These are phyloP conservation scores for Cephalotrichum gorgonifer DNA, from an alignment of 2,329 filamentous ascomycete species.

Conservation along the genomic window DNA sequence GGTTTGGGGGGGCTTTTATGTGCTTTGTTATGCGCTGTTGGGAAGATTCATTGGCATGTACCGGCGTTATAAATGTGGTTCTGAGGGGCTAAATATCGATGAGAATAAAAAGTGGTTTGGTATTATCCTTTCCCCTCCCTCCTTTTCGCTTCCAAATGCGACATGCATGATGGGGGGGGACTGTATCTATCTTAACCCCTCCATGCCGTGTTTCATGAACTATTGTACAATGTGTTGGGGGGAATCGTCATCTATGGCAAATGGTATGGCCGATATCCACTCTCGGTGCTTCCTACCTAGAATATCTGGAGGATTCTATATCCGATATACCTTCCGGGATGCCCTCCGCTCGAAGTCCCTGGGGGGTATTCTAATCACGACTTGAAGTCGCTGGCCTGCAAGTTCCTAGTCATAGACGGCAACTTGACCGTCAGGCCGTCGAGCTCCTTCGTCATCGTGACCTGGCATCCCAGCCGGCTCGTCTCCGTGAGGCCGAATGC, in stretches of 20 bases:
- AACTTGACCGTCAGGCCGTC: conserved; percentile 78
- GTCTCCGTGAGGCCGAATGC: conserved; percentile 88
- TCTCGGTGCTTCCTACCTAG: neutral
- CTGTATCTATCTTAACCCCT: neutral
- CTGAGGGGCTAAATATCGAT: neutral
- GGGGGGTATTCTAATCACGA: too few species aligned
- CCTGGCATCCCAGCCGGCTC: conserved; percentile 74
- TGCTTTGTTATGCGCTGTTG: neutral
- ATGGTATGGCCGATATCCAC: too few species aligned
- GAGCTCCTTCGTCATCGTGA: conserved; percentile 81
- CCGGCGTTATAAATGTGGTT: neutral
- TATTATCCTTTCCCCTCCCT: neutral
- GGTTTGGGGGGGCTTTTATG: too few species aligned
- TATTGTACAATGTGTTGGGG: neutral
- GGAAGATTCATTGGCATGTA: neutral
- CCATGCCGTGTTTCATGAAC: neutral
- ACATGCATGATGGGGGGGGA: neutral
- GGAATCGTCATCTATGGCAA: neutral
- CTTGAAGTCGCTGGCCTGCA: conserved; percentile 89
- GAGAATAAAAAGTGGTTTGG: neutral
- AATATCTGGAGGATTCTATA: neutral
- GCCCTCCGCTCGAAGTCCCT: neutral
- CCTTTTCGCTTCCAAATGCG: neutral
- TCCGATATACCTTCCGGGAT: neutral
- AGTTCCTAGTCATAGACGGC: conserved; percentile 87